Percentiles rank a stretch among this genome's conserved stretches.
Evolutionary conservation across 768 basidiomycete species (phyloP).

Genomic region (Pleurotus tuoliensis): DNA sequence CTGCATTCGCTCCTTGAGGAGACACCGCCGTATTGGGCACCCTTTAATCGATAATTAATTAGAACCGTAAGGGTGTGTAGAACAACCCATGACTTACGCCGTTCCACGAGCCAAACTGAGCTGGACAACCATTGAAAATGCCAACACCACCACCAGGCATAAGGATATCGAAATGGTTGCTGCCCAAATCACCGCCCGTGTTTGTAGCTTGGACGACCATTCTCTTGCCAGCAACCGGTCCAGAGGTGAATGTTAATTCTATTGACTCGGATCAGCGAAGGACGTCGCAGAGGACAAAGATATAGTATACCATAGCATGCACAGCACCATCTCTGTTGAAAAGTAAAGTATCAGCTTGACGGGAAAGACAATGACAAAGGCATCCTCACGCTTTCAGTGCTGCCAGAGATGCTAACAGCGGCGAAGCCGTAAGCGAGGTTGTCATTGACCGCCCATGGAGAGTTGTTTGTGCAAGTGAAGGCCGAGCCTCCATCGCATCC

Average conservation of each 20-base stretch:
- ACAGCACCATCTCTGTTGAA: conserved; percentile 1
- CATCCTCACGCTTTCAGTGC: conserved; percentile 2
- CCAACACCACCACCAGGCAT: conserved; percentile 5
- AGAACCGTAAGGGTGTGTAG: background rate
- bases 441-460: background rate
- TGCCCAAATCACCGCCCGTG: conserved; percentile 2
- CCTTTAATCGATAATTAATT: background rate
- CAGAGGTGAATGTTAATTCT: conserved; percentile 6
- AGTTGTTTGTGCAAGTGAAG: conserved; percentile 3
- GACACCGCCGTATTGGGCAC: conserved; percentile 3
- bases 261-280: background rate
- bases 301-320: background rate
- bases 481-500: conserved; percentile 2
- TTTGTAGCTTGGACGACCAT: conserved; percentile 6
- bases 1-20: conserved; percentile 2
- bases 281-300: background rate
- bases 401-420: conserved; percentile 2
- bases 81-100: background rate
- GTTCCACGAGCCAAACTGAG: conserved; percentile 7
- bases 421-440: conserved; percentile 4
- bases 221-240: conserved; percentile 4
- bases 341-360: background rate
- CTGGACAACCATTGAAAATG: conserved; percentile 4
- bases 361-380: background rate
- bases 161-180: conserved; percentile 6